Evolutionary conservation across 495 filamentous ascomycete species (phyloP), one percentile per base, ranked within the genome.

Genomic region (Xylaria sp.): DNA sequence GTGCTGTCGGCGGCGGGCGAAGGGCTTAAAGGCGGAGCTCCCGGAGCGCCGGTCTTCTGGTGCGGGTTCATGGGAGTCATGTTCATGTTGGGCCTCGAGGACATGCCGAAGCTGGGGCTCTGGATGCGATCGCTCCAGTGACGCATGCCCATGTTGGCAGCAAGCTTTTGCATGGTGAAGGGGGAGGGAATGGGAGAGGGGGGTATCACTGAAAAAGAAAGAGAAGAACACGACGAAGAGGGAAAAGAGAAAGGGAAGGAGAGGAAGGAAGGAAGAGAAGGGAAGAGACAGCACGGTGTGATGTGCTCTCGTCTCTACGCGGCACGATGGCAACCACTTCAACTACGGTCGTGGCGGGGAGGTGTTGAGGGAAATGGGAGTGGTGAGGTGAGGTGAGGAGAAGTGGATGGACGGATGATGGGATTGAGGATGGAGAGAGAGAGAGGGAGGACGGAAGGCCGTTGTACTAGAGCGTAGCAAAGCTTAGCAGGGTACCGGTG

Each of bases 121-220:
- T 89, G 89, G 89, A 96, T 95, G 86, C 93, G 90, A 85, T 97
- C 93, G 87, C 92, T 93, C 87, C 93, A 95, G 90, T 97, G 93
- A 85, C 94, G 92, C 77, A 79, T 79, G 85, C 70, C 70, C 87
- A 97, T 93, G 83, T 93, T 95, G 82, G 91, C 90, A 82, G 91
- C 90, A 78, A 97, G 90, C 85, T 95, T 97, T 87, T 97, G 95
- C 94, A 97, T 97, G 78, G 69, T 89, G 82, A 78, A 75, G 73
- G 69, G 68, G 57, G 70, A 72, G 40, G 61, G 61, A 72, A 73
- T 50, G 78, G 72, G 74, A 61, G 72, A 72, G 67, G 64, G n/a
- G 70, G 70, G 77, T 71, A 68, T 73, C 71, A 75, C 63, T 75
- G 74, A 71, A 73, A 77, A 76, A 69, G 72, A 73, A 74, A 69